Percentiles rank a stretch among this genome's conserved stretches.
These are phyloP conservation scores for Protomyces gravidus DNA, from an alignment of 1,139 yeast genomes.

Conservation along the genomic window DNA sequence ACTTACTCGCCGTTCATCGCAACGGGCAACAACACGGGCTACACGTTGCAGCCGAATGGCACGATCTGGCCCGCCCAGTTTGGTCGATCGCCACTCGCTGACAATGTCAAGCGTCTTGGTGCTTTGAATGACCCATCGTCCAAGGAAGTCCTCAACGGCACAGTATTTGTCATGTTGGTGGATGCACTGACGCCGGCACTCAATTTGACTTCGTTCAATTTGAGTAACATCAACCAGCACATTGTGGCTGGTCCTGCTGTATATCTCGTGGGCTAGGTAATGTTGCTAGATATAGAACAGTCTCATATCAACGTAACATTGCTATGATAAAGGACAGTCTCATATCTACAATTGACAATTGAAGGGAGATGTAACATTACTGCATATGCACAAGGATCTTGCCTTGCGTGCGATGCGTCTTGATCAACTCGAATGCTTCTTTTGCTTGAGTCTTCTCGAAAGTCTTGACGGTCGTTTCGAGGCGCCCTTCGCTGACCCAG, in stretches of 20 bases:
- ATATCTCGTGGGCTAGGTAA: slow-evolving; percentile 28
- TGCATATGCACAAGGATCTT: slow-evolving; percentile 21
- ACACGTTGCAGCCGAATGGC: slow-evolving; percentile 30
- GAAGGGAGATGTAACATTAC: background rate
- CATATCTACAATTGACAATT: no score
- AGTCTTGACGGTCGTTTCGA: slow-evolving; percentile 19
- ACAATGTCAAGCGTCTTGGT: slow-evolving; percentile 12
- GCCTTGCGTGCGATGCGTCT: slow-evolving; percentile 18
- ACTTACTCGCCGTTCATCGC: slow-evolving; percentile 30
- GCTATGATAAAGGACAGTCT: no score
- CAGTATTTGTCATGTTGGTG: slow-evolving; percentile 30
- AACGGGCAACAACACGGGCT: slow-evolving; percentile 23
- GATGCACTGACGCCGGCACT: slow-evolving; percentile 28
- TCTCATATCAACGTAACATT: background rate
- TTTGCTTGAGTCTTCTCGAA: slow-evolving; percentile 9
- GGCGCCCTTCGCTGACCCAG: slow-evolving; percentile 8
- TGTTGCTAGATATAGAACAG: no score
- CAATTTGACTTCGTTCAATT: slow-evolving; percentile 30
- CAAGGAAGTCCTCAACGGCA: slow-evolving; percentile 31
- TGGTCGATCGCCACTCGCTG: slow-evolving; percentile 14
- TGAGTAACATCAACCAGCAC: slow-evolving; percentile 30
- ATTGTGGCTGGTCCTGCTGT: slow-evolving; percentile 33
- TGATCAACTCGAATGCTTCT: slow-evolving; percentile 15
- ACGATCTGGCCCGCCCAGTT: slow-evolving; percentile 27
- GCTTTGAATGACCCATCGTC: slow-evolving; percentile 8